A percentile compares a stretch with the other conserved stretches of the same genome.
Evolutionary conservation across 2,329 filamentous ascomycete species (phyloP).

Genomic region (Penicillium freii): DNA sequence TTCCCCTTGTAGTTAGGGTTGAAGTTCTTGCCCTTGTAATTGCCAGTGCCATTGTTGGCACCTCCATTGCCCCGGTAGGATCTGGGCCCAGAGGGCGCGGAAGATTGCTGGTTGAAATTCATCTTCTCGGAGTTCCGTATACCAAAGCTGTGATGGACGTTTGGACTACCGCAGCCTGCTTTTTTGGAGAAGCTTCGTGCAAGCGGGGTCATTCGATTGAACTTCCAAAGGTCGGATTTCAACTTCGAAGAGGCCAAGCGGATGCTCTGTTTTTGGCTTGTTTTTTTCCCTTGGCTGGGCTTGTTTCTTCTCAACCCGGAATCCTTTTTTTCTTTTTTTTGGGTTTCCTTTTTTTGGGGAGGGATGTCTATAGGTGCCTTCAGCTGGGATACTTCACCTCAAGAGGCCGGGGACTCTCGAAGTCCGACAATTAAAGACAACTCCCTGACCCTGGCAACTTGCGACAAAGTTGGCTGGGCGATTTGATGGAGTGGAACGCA

Average conservation of each 20-base stretch:
- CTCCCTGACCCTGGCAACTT: slow-evolving; percentile 14
- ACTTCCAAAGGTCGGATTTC: slow-evolving; percentile 21
- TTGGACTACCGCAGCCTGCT: neutral
- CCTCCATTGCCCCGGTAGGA: too few species aligned
- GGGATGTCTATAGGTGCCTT: neutral
- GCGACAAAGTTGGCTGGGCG: slow-evolving; percentile 3
- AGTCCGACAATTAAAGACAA: slow-evolving; percentile 19
- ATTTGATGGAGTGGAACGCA: neutral
- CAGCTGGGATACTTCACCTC: slow-evolving; percentile 12
- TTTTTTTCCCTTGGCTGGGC: neutral
- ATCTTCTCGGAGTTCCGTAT: neutral
- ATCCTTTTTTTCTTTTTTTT: neutral
- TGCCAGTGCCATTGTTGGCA: neutral
- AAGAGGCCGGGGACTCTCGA: slow-evolving; percentile 13
- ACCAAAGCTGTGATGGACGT: neutral
- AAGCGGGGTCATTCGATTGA: slow-evolving; percentile 13
- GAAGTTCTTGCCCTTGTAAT: neutral
- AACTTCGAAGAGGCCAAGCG: slow-evolving; percentile 15
- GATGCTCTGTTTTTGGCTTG: slow-evolving; percentile 8
- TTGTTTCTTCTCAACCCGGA: neutral
- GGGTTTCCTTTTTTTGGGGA: neutral
- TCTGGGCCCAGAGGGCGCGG: too few species aligned
- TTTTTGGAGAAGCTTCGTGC: neutral
- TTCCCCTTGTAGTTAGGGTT: slow-evolving; percentile 1
- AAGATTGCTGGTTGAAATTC: neutral